Base-by-base conservation (phyloP, 139 green algal genomes). In the Nannochloris sp. region DNA sequence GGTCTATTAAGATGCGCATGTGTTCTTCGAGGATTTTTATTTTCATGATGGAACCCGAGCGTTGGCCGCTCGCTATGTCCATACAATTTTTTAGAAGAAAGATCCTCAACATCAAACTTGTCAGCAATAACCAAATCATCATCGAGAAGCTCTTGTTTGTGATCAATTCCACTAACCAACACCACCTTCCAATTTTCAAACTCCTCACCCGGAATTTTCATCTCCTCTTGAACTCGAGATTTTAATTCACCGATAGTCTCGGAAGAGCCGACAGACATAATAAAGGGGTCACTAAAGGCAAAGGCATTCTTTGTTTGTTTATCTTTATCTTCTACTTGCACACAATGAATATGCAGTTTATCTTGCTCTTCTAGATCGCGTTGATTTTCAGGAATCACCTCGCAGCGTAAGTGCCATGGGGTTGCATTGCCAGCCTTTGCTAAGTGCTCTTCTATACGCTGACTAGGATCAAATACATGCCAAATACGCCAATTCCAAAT, bases 251-350 rank as follows among this genome's bases (percentile, higher is more conserved):
- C 80, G 30, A 97, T 42, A 0, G 87, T 95, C 68, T 98, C 92
- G 6, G 61, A 60, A 12, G 72, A 61, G 1, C 36, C 47, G 4
- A 97, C 64, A 4, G 66, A 61, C 31, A 98, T 44, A 32, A 96
- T 61, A 66, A 98, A 90, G 3, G 92, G 93, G 35, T 97, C 89
- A 2, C 89, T 87, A 74, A 96, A 98, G 13, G 77, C 57, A 38
- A 68, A 65, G 0, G 71, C 44, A n/a, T 27, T n/a, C 2, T 57
- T 70, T n/a, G 38, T 5, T 6, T 70, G 54, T 63, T 37, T 27
- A 32, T 33, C 24, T 31, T 73, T 61, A 31, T 70, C 61, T 19
- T 54, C 60, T 19, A 70, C 58, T 54, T 78, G 70, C 35, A 69
- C 37, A 42, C 73, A 79, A 37, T 74, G 47, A 5, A 70, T 35